Percentiles rank a stretch among this genome's conserved stretches.
These are phyloP conservation scores for Parachlorella kessleri DNA, from an alignment of 139 green algal species.

Conservation along the genomic window DNA sequence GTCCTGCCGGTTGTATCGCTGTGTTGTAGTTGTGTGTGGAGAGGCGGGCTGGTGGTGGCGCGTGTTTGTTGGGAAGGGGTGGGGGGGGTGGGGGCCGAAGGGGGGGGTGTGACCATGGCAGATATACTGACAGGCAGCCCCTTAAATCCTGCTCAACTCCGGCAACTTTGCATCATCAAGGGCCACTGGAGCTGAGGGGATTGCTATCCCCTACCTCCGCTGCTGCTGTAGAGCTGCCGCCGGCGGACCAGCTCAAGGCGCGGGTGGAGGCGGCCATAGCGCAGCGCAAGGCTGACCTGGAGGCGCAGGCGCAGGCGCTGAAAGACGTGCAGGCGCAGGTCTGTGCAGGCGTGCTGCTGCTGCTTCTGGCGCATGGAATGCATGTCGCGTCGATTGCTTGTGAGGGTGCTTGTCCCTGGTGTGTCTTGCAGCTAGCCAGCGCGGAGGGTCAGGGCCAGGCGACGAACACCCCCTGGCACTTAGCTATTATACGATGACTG, in stretches of 20 bases:
- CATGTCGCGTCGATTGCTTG: background rate
- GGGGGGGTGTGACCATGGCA: no score
- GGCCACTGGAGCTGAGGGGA: background rate
- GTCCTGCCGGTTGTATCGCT: no score
- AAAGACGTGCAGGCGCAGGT: constrained; percentile 6
- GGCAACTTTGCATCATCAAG: background rate
- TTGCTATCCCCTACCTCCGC: background rate
- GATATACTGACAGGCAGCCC: no score
- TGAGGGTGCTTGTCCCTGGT: background rate
- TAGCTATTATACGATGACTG: background rate
- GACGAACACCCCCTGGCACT: background rate
- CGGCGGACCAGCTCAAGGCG: constrained; percentile 3
- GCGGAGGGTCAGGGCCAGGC: no score
- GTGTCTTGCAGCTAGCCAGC: background rate
- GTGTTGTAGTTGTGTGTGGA: no score
- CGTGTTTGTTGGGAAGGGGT: no score
- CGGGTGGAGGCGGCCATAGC: constrained; percentile 22
- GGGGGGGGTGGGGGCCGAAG: no score
- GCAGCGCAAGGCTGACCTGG: background rate
- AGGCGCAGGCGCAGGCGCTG: background rate
- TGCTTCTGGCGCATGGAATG: no score
- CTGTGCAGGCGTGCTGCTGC: background rate
- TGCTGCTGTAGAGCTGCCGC: constrained; percentile 39
- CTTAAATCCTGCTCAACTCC: background rate
- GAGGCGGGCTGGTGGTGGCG: no score